Evolutionary conservation across 495 filamentous ascomycete genomes (phyloP).

Genomic region (Cercophora newfieldiana): DNA sequence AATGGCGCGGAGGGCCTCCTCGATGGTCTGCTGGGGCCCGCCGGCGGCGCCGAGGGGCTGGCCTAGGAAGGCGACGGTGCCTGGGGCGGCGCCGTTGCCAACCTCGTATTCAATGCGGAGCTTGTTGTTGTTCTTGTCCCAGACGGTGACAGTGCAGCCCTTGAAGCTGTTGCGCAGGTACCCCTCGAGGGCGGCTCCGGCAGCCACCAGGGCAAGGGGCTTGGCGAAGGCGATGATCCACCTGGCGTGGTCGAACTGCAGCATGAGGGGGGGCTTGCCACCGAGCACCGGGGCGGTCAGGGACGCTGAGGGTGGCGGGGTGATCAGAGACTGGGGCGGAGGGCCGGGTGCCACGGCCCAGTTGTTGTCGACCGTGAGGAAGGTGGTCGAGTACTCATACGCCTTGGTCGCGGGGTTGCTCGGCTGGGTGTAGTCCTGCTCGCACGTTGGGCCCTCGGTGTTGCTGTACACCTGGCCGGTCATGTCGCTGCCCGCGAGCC

Average conservation of each 20-base stretch:
- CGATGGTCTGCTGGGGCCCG: no score
- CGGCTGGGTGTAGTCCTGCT: neutral
- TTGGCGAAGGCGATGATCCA: neutral
- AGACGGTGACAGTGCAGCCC: neutral
- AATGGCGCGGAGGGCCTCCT: no score
- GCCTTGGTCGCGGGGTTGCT: neutral
- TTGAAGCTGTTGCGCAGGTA: neutral
- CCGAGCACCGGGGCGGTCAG: neutral
- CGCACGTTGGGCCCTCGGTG: neutral
- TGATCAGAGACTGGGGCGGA: neutral
- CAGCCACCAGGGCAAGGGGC: neutral
- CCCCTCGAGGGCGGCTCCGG: neutral
- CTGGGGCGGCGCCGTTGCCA: no score
- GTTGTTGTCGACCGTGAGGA: neutral
- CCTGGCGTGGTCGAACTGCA: neutral
- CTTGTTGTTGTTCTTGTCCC: neutral
- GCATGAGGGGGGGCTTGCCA: neutral
- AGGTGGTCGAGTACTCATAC: neutral
- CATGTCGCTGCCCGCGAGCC: neutral
- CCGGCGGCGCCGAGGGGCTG: no score
- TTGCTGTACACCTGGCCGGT: conserved; percentile 3
- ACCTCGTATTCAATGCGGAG: no score
- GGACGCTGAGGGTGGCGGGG: neutral
- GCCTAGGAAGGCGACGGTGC: no score
- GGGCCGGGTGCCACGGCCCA: neutral